Evolutionary conservation across 108 stramenopile genomes (phyloP), one percentile per base, ranked within the genome.

Genomic region (Hondaea fermentalgiana): DNA sequence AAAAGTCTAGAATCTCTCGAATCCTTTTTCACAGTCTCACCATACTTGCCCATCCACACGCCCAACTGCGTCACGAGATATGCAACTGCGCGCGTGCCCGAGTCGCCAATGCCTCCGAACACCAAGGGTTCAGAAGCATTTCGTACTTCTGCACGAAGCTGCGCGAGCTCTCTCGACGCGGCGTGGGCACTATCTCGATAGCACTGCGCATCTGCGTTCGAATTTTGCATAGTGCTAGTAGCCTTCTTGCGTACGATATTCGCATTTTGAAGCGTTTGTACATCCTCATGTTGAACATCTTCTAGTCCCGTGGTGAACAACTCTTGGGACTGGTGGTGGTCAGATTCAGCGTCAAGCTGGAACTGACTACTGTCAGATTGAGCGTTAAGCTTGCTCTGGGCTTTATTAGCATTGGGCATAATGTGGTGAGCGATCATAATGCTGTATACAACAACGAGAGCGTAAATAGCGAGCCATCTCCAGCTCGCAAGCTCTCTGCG

Each of bases 31-130:
- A 83, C 76, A 16, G 76, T 83, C 43, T n/a, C 51, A 12, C 76
- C 76, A 23, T 53, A 83, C 28, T 53, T 83, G 45, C 76, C 76
- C 76, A 83, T 83, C 76, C 76, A 83, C 17, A 83, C 76, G 51
- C 76, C 76, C 10, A 83, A 23, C 76, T 83, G 76, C 25, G 76
- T 83, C 12, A 53, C 76, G 6, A 83, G 76, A 28, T 83, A 83
- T 12, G 76, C 76, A 12, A 83, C 3, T 14, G 76, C 76, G 45
- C 76, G 76, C 10, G 76, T 83, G 10, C 76, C 76, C 19, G 49
- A 53, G 51, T 83, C 76, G 12, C 76, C 76, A 45, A 83, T 83
- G 3, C 76, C 76, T 6, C 76, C 76, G 23, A 83, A 1, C 76
- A 83, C 76, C 43, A 83, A 17, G 8, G 76, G 76, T 19, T 2